Base-by-base conservation (phyloP, 2,329 filamentous ascomycete genomes). In the Aspergillus clavatus region DNA sequence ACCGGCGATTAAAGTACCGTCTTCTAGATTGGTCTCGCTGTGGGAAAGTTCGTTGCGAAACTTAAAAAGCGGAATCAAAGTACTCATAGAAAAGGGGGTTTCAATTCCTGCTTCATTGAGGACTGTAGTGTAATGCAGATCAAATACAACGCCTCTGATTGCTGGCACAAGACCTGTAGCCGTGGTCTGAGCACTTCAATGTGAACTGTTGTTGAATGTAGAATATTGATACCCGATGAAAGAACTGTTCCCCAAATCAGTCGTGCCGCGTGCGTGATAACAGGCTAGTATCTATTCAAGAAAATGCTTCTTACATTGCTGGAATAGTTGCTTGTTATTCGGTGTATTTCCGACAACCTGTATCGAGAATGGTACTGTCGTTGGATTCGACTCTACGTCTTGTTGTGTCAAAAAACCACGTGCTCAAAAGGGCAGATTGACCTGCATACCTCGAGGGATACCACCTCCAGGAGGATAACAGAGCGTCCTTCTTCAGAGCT, bases 121-220 rank as follows among this genome's bases (percentile, higher is more conserved):
- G 57, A 51, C 39, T 65, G 60, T 5, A 63, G 55, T 5, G 61
- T 54, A 10, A 65, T 31, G 24, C 61, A 65, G 4, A 62, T 58
- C 10, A 43, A 37, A 40, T 60, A 65, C n/a, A 65, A 40, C 1
- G 60, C 56, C 24, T 43, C 48, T 6, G 60, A 63, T 21, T 61
- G 47, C 40, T 50, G 44, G 37, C 56, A 58, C 3, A 65, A 46
- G 18, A 40, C 23, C 1, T 53, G 58, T 3, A 62, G 48, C 33
- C 43, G 51, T 2, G 47, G 39, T 23, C 46, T 41, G 7, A 63
- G 42, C 21, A 59, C 33, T 2, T 23, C 14, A 11, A 62, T 52
- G 23, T 51, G 33, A 3, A 55, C 40, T 6, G 53, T 53, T 0
- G 61, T 58, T 2, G 62, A 57, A 43, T 65, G 61, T 5, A 65